phyloP scores from a whole-genome alignment of 768 basidiomycete species.

The Boletales sp. region DNA sequence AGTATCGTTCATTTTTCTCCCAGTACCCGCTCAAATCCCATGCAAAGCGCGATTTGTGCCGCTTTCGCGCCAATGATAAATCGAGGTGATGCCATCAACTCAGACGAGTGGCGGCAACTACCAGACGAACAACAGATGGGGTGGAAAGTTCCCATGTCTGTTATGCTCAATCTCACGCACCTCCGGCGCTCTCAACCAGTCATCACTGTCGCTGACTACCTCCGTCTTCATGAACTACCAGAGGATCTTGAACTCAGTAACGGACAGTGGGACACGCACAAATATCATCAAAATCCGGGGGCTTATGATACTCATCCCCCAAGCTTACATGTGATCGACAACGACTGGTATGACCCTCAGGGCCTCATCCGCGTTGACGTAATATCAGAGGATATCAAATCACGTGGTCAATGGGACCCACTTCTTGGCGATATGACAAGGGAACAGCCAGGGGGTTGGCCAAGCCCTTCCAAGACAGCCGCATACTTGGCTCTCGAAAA shows the following conservation, averaged over 20 bases:
- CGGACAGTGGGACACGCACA: slow-evolving; percentile 37
- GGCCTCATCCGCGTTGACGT: slow-evolving; percentile 36
- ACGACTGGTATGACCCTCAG: slow-evolving; percentile 39
- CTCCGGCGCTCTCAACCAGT: slow-evolving; percentile 37
- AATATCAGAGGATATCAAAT: slow-evolving; percentile 30
- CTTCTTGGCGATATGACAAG: slow-evolving; percentile 9
- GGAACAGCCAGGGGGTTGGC: slow-evolving; percentile 22
- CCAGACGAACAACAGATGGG: slow-evolving; percentile 36
- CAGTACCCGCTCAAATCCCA: background rate
- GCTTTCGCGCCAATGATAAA: slow-evolving; percentile 44
- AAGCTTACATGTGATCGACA: slow-evolving; percentile 34
- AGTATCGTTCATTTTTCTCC: background rate
- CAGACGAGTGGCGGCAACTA: slow-evolving; percentile 39
- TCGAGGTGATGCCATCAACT: slow-evolving; percentile 40
- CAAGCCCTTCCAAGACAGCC: slow-evolving; percentile 14
- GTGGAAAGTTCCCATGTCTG: slow-evolving; percentile 33
- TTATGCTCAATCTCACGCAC: slow-evolving; percentile 42
- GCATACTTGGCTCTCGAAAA: slow-evolving; percentile 19
- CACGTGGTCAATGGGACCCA: slow-evolving; percentile 29
- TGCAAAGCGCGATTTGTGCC: slow-evolving; percentile 33
- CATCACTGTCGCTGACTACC: slow-evolving; percentile 41
- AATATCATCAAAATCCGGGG: slow-evolving; percentile 31
- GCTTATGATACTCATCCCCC: slow-evolving; percentile 24
- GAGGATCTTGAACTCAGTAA: slow-evolving; percentile 33
- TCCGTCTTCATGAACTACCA: slow-evolving; percentile 37